Base-by-base conservation (phyloP, 1,139 yeast species). In the Hansenula anomala region DNA sequence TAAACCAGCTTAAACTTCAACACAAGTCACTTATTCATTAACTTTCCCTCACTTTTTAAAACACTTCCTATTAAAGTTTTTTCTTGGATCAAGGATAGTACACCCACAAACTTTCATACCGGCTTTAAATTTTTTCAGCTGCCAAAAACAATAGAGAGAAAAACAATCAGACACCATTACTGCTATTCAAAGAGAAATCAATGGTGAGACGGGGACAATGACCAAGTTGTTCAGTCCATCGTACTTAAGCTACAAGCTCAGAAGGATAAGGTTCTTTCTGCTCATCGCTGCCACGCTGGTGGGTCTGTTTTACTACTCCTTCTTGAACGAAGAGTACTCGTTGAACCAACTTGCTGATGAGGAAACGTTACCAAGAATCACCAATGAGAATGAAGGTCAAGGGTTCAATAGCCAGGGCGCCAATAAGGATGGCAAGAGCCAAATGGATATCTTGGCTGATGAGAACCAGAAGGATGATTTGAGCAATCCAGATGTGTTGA, bases 281-380 rank as follows among this genome's bases (percentile, higher is more conserved):
- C 28, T 46, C n/a, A 33, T 50, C 1, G 33, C 42, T 0, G 35
- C 28, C 6, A 49, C 55, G 3, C 38, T 54, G 6, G 35, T 43
- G 11, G 39, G 51, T 5, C 41, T 53, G 33, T 44, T 54, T 40
- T 52, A 54, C 44, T 54, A 48, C 36, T 41, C 55, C 3, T 51
- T 54, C 33, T 42, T 46, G 30, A 54, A 54, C 31, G 58, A 52
- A 36, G 47, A 48, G 28, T 39, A 44, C 28, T 40, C 36, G 15
- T 39, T 54, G 37, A 52, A 52, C 39, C 46, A 48, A 11, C 42
- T 41, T 23, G 39, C 46, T 17, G 51, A 41, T 14, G 56, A 50
- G 19, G 54, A 47, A n/a, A 50, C 47, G 20, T 34, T 51, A 22
- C 58, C 55, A 1, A 42, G 45, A 19, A 44, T 54, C 11, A 50